Evolutionary conservation across 192 early-diverging fungal species (phyloP).

Genomic region (Chytriomyces hyalinus): DNA sequence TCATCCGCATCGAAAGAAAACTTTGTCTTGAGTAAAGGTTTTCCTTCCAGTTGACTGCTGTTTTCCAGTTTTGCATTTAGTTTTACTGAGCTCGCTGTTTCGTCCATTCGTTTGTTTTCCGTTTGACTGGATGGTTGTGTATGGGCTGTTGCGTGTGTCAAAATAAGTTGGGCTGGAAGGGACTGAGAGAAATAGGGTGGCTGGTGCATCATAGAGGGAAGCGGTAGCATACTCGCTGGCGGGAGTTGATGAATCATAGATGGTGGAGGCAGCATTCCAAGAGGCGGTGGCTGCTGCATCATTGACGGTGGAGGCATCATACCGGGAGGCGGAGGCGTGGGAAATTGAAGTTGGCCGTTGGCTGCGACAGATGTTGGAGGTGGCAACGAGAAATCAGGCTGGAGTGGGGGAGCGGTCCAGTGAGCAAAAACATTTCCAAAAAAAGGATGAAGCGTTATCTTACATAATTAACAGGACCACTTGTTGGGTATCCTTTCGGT

Average conservation of each 20-base stretch:
- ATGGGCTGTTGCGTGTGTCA: background rate
- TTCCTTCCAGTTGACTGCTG: no score
- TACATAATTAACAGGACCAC: background rate
- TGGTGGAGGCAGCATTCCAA: background rate
- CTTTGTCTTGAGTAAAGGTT: no score
- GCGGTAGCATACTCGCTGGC: no score
- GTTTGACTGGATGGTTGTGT: background rate
- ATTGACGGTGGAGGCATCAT: background rate
- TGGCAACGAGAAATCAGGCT: constrained; percentile 24
- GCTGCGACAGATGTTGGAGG: background rate
- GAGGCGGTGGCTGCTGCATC: no score
- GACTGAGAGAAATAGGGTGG: no score
- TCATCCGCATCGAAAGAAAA: no score
- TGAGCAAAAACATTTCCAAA: background rate
- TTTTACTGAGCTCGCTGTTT: no score
- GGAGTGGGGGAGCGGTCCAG: no score
- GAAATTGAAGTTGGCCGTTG: constrained; percentile 11
- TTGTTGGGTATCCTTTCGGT: background rate
- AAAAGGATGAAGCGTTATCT: background rate
- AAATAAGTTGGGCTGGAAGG: no score
- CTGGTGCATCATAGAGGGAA: no score
- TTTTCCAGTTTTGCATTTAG: no score
- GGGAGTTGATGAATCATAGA: background rate
- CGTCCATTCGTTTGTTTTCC: no score
- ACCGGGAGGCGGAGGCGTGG: background rate